Conservation (phyloP, 2,329 filamentous ascomycete species). For the Alternaria triticina region DNA sequence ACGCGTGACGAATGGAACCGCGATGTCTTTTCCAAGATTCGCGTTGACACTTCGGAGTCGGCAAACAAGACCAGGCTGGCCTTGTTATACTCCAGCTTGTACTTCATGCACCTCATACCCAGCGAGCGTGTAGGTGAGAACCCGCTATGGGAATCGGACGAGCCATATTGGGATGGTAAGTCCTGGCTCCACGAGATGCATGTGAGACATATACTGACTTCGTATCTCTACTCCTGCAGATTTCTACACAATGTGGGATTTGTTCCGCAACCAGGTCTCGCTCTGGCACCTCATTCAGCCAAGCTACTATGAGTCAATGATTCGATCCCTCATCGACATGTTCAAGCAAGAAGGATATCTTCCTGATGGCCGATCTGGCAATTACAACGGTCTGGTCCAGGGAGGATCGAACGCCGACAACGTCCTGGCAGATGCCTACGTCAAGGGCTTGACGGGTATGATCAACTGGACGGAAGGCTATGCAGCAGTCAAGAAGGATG, state of each 20-base stretch:
- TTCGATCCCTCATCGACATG: conserved; percentile 73
- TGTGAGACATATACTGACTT: background rate
- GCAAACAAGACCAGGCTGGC: conserved; percentile 43
- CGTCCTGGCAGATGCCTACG: conserved; percentile 69
- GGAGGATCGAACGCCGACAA: conserved; percentile 48
- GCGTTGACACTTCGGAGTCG: conserved; percentile 32
- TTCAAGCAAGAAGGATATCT: conserved; percentile 67
- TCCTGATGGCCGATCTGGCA: conserved; percentile 68
- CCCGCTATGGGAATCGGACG: conserved; percentile 68
- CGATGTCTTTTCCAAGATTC: conserved; percentile 65
- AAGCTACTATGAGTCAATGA: conserved; percentile 67
- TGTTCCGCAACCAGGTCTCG: conserved; percentile 61
- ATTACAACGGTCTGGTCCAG: conserved; percentile 62
- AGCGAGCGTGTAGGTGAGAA: conserved; percentile 64
- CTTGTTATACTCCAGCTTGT: conserved; percentile 43
- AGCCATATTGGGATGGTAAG: conserved; percentile 66
- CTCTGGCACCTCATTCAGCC: conserved; percentile 69
- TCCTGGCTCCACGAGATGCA: background rate
- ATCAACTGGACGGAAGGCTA: conserved; percentile 77
- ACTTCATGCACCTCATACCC: conserved; percentile 48
- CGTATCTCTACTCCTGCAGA: background rate
- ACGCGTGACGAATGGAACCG: conserved; percentile 56
- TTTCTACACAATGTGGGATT: conserved; percentile 65
- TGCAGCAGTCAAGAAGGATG: conserved; percentile 73
- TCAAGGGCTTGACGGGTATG: conserved; percentile 66